Conservation (phyloP, 208 protist species). For the Acanthamoeba healyi region DNA sequence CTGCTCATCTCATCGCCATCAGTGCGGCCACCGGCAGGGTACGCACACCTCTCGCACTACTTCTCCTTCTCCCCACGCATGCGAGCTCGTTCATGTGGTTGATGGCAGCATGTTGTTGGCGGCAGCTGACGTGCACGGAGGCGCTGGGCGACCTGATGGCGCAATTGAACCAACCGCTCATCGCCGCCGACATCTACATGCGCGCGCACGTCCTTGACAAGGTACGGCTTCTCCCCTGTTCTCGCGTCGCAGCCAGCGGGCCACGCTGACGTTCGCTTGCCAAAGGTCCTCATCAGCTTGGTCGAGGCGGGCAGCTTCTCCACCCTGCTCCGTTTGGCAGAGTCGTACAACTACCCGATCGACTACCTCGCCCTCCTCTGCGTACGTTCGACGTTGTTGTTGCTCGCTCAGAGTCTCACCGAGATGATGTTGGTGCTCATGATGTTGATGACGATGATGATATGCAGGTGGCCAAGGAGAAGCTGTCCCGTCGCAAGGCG, state of each 20-base stretch:
- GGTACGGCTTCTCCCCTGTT: not conserved
- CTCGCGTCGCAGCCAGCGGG: not conserved
- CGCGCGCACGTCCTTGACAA: slow-evolving; percentile 32
- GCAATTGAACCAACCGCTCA: not conserved
- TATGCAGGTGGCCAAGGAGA: not conserved
- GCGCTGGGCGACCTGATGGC: slow-evolving; percentile 16
- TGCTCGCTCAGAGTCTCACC: not conserved
- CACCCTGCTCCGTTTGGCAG: not conserved
- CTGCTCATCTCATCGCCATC: not conserved
- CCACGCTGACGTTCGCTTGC: not conserved
- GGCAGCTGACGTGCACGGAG: slow-evolving; percentile 52
- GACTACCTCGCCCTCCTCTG: not conserved
- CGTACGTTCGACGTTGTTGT: not conserved
- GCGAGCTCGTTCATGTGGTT: too few relatives aligned
- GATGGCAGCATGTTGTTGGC: not conserved
- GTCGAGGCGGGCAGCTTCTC: not conserved
- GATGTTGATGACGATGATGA: too few relatives aligned
- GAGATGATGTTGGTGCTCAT: too few relatives aligned
- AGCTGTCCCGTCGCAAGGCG: not conserved
- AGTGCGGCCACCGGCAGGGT: not conserved
- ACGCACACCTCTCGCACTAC: not conserved
- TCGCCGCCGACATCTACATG: slow-evolving; percentile 37
- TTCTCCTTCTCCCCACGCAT: not conserved
- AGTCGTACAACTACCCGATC: not conserved
- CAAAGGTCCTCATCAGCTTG: not conserved